Conservation (phyloP, 352 stramenopile genomes). For the Globisporangium solare region DNA sequence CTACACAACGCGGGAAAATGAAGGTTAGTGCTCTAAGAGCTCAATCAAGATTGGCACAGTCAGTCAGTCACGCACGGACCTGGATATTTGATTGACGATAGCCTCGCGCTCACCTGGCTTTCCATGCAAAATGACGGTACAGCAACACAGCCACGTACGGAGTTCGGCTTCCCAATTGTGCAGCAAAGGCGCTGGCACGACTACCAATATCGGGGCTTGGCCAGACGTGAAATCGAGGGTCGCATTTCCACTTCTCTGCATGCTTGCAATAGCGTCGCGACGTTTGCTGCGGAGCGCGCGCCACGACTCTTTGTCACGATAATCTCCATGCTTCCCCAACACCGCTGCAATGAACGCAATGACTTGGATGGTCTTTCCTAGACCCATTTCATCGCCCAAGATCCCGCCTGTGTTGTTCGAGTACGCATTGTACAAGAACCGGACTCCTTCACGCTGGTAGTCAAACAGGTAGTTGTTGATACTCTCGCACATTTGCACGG, state of each 20-base stretch:
- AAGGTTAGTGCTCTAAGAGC: constrained; percentile 64
- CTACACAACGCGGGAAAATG: constrained; percentile 39
- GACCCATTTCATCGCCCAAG: constrained; percentile 98
- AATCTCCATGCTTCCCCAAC: constrained; percentile 90
- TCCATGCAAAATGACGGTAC: constrained; percentile 56
- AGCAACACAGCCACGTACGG: constrained; percentile 90
- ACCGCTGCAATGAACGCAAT: constrained; percentile 89
- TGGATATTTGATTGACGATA: constrained; percentile 60
- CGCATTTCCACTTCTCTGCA: neutral
- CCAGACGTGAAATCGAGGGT: constrained; percentile 20
- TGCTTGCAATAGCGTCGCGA: constrained; percentile 34
- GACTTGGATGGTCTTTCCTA: constrained; percentile 94
- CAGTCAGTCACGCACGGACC: constrained; percentile 68
- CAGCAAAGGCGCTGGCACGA: constrained; percentile 96
- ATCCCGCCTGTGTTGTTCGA: constrained; percentile 71
- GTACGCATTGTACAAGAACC: constrained; percentile 67
- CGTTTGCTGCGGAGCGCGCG: constrained; percentile 92
- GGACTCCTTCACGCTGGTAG: constrained; percentile 66
- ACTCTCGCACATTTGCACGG: constrained; percentile 44
- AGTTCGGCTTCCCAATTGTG: constrained; percentile 99
- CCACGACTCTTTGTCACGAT: constrained; percentile 94
- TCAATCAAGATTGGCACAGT: constrained; percentile 10
- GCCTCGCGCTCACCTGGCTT: constrained; percentile 47
- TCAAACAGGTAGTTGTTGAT: constrained; percentile 74
- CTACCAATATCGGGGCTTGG: constrained; percentile 92